phyloP scores from a whole-genome alignment of 441 rosid species.

The Adansonia madagascariensis region DNA sequence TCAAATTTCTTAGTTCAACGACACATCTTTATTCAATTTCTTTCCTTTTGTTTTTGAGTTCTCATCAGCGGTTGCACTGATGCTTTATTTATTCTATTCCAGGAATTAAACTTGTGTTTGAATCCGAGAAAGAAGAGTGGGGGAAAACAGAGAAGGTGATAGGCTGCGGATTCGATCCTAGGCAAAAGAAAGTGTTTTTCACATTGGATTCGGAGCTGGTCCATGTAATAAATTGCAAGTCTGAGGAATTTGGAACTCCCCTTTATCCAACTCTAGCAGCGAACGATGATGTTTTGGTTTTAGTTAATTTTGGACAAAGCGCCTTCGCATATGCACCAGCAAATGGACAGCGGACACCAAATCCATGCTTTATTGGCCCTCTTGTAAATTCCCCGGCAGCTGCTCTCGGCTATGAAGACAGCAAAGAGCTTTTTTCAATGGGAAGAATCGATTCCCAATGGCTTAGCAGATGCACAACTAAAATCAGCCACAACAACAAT shows the following conservation, averaged over 20 bases:
- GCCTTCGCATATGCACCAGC: conserved; percentile 54
- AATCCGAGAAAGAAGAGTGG: conserved; percentile 61
- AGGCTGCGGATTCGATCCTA: conserved; percentile 72
- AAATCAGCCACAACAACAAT: conserved; percentile 38
- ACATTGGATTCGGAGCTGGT: conserved; percentile 57
- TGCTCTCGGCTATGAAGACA: conserved; percentile 65
- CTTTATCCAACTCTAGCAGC: conserved; percentile 70
- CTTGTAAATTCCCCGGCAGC: conserved; percentile 48
- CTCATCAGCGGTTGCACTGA: neutral
- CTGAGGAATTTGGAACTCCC: conserved; percentile 65
- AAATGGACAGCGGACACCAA: conserved; percentile 60
- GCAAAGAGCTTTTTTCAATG: conserved; percentile 90
- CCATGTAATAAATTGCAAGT: conserved; percentile 61
- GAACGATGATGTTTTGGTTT: conserved; percentile 43
- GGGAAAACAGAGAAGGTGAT: conserved; percentile 52
- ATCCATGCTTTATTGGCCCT: conserved; percentile 71
- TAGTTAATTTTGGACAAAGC: conserved; percentile 71
- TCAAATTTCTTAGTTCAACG: conserved; percentile 4
- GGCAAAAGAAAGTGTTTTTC: conserved; percentile 66
- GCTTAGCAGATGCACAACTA: conserved; percentile 52
- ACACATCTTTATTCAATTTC: neutral
- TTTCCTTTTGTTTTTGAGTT: neutral
- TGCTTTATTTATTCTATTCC: conserved; percentile 18
- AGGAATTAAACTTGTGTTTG: conserved; percentile 68
- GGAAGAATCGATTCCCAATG: conserved; percentile 92